These are phyloP conservation scores for Rhamnella rubrinervis DNA, from an alignment of 331 rosid genomes.

Conservation along the genomic window DNA sequence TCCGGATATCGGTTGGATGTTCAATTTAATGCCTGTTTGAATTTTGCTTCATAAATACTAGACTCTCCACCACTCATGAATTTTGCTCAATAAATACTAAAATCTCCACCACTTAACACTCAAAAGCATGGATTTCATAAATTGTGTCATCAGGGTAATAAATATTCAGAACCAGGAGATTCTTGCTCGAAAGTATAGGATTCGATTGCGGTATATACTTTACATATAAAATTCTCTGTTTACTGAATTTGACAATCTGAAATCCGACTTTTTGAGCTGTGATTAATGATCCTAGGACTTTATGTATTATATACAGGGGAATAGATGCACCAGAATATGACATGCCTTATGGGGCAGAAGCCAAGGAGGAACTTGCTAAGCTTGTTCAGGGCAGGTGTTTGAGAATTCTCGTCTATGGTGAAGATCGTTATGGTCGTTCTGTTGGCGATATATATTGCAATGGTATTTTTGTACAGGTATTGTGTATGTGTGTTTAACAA, in stretches of 20 bases:
- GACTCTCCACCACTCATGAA: background rate
- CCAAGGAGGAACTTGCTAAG: constrained; percentile 54
- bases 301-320: constrained; percentile 52
- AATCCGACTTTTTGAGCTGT: background rate
- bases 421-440: constrained; percentile 74
- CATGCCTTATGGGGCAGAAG: constrained; percentile 79
- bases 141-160: constrained; percentile 46
- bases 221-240: background rate
- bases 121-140: background rate
- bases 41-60: background rate
- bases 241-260: background rate
- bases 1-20: constrained; percentile 73
- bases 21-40: background rate
- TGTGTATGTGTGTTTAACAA: background rate
- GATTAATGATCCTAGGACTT: background rate
- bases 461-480: constrained; percentile 68
- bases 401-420: constrained; percentile 60
- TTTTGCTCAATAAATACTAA: background rate
- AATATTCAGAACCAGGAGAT: constrained; percentile 51
- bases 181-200: constrained; percentile 76
- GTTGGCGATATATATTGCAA: constrained; percentile 71
- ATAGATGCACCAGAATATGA: constrained; percentile 77
- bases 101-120: background rate
- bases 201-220: constrained; percentile 60
- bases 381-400: constrained; percentile 60